Conservation (phyloP, 1,139 yeast genomes). For the Kurtzmaniella quercitrusa region DNA sequence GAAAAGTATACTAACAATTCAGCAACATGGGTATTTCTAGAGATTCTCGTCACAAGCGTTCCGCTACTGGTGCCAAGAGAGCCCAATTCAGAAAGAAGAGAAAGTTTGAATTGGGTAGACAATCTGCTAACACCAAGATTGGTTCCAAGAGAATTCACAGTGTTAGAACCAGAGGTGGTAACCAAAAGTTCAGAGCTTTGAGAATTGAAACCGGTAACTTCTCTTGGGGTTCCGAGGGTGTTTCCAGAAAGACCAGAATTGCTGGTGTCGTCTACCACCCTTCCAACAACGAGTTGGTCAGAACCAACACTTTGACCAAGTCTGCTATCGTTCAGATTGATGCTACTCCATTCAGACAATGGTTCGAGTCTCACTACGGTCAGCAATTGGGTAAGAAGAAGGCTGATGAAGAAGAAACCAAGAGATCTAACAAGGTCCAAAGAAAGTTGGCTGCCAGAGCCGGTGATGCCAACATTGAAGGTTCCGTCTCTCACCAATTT, state of each 20-base stretch:
- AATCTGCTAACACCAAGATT: constrained; percentile 98
- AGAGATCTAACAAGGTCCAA: constrained; percentile 79
- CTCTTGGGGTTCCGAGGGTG: constrained; percentile 99
- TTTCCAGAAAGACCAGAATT: constrained; percentile 98
- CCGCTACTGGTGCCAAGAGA: constrained; percentile 99
- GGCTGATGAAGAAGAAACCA: constrained; percentile 49
- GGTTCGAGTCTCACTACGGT: constrained; percentile 99
- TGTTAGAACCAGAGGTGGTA: constrained; percentile 99
- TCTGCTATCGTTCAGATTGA: constrained; percentile 98
- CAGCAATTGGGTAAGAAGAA: constrained; percentile 83
- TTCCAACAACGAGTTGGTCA: constrained; percentile 98
- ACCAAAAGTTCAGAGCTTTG: constrained; percentile 99
- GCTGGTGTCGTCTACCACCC: constrained; percentile 98
- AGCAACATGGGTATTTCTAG: constrained; percentile 97
- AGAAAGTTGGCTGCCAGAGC: constrained; percentile 93
- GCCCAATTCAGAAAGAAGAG: constrained; percentile 99
- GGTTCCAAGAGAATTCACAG: constrained; percentile 98
- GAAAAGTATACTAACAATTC: constrained; percentile 22
- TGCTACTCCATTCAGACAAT: constrained; percentile 99
- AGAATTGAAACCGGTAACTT: constrained; percentile 99
- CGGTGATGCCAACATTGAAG: constrained; percentile 77
- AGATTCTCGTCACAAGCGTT: constrained; percentile 99
- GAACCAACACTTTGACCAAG: constrained; percentile 99
- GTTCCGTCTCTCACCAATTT: constrained; percentile 92
- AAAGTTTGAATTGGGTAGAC: constrained; percentile 99